Base-by-base conservation (phyloP, 768 basidiomycete genomes). In the Polyporus arcularius region DNA sequence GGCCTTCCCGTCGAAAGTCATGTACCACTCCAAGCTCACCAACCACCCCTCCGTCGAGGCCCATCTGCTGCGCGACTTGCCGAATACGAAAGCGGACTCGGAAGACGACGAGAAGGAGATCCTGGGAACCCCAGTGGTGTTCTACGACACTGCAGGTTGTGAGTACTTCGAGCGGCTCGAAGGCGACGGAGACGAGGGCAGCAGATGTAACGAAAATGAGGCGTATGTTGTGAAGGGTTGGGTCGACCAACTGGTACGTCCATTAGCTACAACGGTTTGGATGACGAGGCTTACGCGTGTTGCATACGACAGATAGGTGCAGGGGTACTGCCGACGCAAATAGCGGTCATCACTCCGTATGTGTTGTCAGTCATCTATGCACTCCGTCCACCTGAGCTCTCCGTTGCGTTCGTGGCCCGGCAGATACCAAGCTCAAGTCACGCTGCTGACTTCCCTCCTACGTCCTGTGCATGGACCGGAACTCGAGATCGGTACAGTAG, bases 381-480 rank as follows among this genome's bases (percentile, higher is more conserved):
- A 21, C 7, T 41, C 40, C 49, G 48, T 32, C 0, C 21, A 26
- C 15, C 40, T 1, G 32, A 16, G 21, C 10, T 30, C 35, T 7
- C 35, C 35, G 35, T 11, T 35, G 35, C 35, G 7, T 35, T 35
- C 35, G 21, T 26, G 21, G 21, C 21, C 35, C 31, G 18, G 10
- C 48, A 92, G 91, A 52, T 96, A 99, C 74, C 94, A 97, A 78
- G 92, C 95, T 0, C 97, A 99, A 73, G 96, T 98, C 4, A 85
- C 89, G 2, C 80, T 95, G 1, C 78, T 98, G 41, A 84, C 92
- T 0, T 86, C 89, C 0, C 76, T 94, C 45, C 76, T 99, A 18
- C 85, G 89, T 26, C 86, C 89, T 0, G 71, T 76, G n/a, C 81
- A 90, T 67, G 90, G 89, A 0, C 72, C 78, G 0, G 76, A 77